These are phyloP conservation scores for Xylaria cubensis DNA, from an alignment of 495 filamentous ascomycete genomes.

Conservation along the genomic window DNA sequence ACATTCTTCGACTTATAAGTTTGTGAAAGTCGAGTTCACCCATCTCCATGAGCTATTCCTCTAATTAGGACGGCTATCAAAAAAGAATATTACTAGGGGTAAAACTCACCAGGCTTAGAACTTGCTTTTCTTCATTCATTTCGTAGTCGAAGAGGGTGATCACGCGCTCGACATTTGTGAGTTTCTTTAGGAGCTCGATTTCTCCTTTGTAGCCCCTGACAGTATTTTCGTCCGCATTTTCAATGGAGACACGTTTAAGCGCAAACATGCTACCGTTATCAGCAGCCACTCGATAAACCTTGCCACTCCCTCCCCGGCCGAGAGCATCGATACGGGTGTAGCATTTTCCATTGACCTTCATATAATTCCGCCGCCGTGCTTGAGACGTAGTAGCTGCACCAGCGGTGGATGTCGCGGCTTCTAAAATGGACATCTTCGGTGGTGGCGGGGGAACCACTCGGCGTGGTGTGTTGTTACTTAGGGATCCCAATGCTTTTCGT, in stretches of 20 bases:
- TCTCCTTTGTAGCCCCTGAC: slow-evolving; percentile 94
- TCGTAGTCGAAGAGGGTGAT: slow-evolving; percentile 92
- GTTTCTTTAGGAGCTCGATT: slow-evolving; percentile 85
- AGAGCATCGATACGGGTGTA: slow-evolving; percentile 90
- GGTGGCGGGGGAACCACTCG: slow-evolving; percentile 81
- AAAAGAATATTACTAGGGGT: neutral
- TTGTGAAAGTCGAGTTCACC: slow-evolving; percentile 95
- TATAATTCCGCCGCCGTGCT: slow-evolving; percentile 76
- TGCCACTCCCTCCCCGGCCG: slow-evolving; percentile 87
- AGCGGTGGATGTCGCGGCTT: slow-evolving; percentile 85
- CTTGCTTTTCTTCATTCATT: slow-evolving; percentile 85
- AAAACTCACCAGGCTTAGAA: slow-evolving; percentile 75
- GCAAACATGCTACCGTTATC: slow-evolving; percentile 96
- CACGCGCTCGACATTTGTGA: slow-evolving; percentile 85
- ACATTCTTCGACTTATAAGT: slow-evolving; percentile 73
- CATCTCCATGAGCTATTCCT: slow-evolving; percentile 85
- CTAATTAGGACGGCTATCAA: neutral
- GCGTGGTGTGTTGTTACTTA: slow-evolving; percentile 84
- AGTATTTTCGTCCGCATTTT: slow-evolving; percentile 83
- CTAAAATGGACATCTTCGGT: slow-evolving; percentile 93
- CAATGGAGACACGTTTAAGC: slow-evolving; percentile 88
- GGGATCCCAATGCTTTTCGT: slow-evolving; percentile 70
- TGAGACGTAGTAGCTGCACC: slow-evolving; percentile 76
- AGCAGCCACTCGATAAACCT: slow-evolving; percentile 95
- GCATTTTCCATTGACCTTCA: slow-evolving; percentile 87